These are phyloP conservation scores for Trichoderma breve DNA, from an alignment of 2,329 filamentous ascomycete genomes.

Conservation along the genomic window DNA sequence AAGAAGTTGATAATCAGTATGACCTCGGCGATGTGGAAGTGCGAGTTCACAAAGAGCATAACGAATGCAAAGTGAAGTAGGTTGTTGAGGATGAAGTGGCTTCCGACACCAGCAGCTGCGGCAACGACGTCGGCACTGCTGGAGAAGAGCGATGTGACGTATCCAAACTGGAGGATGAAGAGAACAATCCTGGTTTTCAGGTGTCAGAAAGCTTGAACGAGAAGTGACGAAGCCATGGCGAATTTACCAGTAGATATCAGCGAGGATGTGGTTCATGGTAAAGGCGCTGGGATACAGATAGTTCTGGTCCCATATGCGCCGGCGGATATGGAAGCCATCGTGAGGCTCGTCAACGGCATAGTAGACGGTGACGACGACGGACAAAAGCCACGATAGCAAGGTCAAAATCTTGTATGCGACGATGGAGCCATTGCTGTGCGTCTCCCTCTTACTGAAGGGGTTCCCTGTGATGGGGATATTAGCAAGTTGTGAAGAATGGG, in stretches of 20 bases:
- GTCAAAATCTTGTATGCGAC: constrained; percentile 74
- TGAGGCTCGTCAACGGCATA: constrained; percentile 66
- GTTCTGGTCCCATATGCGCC: constrained; percentile 75
- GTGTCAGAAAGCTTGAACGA: background rate
- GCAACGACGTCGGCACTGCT: constrained; percentile 60
- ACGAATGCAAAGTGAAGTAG: constrained; percentile 78
- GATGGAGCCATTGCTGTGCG: constrained; percentile 60
- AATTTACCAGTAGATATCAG: constrained; percentile 70
- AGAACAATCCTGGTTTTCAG: constrained; percentile 59
- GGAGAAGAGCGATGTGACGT: constrained; percentile 74
- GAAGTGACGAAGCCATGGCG: too few relatives aligned
- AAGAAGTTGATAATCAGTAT: constrained; percentile 77
- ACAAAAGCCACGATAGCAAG: constrained; percentile 69
- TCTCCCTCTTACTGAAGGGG: constrained; percentile 70
- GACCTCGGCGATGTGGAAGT: constrained; percentile 74
- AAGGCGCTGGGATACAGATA: constrained; percentile 67
- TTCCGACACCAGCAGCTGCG: constrained; percentile 72
- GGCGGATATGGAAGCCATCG: constrained; percentile 57
- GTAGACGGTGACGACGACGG: constrained; percentile 70
- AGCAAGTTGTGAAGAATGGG: background rate
- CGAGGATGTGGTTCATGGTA: constrained; percentile 64
- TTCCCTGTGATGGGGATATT: constrained; percentile 54
- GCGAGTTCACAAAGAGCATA: constrained; percentile 74
- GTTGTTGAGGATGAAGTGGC: constrained; percentile 85
- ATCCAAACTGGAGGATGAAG: constrained; percentile 72